These are phyloP conservation scores for Eutrema yunnanense DNA, from an alignment of 345 rosid genomes.

Conservation along the genomic window DNA sequence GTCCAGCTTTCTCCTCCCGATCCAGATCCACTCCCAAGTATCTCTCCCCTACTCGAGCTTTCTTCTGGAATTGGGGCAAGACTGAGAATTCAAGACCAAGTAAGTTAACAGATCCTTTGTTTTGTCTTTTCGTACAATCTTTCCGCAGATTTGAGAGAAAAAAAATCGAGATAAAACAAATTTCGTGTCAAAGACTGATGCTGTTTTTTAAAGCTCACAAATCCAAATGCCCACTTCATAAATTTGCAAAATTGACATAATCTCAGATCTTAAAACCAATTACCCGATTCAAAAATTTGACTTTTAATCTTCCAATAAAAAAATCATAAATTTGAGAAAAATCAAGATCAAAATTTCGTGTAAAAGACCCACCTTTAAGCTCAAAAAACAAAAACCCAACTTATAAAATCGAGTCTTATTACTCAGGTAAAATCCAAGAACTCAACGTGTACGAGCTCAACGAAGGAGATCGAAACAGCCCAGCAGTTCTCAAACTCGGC, in stretches of 20 bases:
- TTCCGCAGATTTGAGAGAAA: neutral
- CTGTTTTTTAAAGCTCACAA: neutral
- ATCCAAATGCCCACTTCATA: neutral
- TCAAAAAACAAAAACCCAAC: neutral
- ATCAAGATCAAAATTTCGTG: neutral
- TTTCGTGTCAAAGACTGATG: neutral
- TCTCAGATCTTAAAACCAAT: neutral
- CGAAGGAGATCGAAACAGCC: slow-evolving; percentile 86
- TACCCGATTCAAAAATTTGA: too few relatives aligned
- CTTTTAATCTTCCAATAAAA: neutral
- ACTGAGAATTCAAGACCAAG: slow-evolving; percentile 23
- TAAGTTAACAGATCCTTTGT: slow-evolving; percentile 11
- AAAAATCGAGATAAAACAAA: neutral
- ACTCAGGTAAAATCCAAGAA: slow-evolving; percentile 57
- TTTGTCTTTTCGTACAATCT: neutral
- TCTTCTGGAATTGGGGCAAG: slow-evolving; percentile 31
- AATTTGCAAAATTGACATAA: neutral
- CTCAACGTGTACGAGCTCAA: slow-evolving; percentile 72
- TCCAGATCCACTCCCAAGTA: slow-evolving; percentile 20
- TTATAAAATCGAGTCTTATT: neutral
- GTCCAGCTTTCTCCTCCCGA: slow-evolving; percentile 16
- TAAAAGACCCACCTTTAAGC: neutral
- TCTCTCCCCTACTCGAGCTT: slow-evolving; percentile 16
- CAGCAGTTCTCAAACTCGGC: slow-evolving; percentile 68
- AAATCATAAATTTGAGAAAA: neutral